Conservation (phyloP, 106 monocot genomes). For the Gastrodia elata region DNA sequence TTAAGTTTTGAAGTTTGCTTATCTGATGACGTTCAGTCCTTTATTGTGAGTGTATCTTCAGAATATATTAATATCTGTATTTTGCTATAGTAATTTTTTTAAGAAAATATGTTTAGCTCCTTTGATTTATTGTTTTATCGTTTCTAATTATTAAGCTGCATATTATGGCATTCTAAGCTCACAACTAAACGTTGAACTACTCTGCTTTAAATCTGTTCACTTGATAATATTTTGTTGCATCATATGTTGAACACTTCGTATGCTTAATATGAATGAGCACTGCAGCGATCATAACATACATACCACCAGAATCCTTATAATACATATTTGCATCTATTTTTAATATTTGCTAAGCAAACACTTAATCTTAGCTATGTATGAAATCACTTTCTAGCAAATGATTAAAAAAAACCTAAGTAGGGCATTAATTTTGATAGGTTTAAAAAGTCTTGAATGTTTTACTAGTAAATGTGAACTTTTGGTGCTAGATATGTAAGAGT, state of each 20-base stretch:
- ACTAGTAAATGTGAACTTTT: too few relatives aligned
- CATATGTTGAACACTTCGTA: neutral
- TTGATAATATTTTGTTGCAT: neutral
- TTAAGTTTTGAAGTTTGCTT: neutral
- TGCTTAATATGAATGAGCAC: neutral
- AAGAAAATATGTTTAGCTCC: neutral
- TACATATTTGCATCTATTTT: too few relatives aligned
- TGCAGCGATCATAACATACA: too few relatives aligned
- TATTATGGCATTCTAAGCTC: neutral
- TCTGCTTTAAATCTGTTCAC: neutral
- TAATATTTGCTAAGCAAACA: too few relatives aligned
- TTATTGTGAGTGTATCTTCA: conserved; percentile 4
- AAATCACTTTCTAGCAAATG: too few relatives aligned
- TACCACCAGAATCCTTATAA: too few relatives aligned
- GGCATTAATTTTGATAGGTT: too few relatives aligned
- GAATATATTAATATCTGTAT: neutral
- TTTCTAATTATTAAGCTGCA: neutral
- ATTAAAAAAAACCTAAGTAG: too few relatives aligned
- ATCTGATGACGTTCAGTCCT: conserved; percentile 6
- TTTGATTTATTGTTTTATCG: neutral
- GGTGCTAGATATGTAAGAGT: too few relatives aligned
- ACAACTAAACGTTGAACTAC: neutral
- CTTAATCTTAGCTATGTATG: too few relatives aligned
- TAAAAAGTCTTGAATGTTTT: too few relatives aligned
- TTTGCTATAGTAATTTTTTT: neutral